Base-by-base conservation (phyloP, 768 basidiomycete genomes). In the Leccinum rimulosum region DNA sequence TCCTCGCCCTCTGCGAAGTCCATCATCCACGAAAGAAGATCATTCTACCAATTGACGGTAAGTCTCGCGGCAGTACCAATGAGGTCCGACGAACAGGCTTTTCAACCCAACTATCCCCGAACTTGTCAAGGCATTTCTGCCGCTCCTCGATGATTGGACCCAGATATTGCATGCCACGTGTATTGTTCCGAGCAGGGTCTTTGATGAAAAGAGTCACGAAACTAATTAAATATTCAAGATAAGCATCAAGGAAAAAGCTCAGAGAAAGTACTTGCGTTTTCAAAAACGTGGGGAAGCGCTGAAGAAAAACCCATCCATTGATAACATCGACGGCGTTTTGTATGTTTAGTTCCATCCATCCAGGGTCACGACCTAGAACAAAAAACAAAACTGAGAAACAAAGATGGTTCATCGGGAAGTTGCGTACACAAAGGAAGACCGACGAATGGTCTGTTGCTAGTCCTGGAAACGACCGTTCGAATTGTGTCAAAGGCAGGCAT, bases 61-160 rank as follows among this genome's bases (percentile, higher is more conserved):
- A 4, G 17, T 1, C 22, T 12, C 48, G 9, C 0, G 5, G n/a
- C 45, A 30, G 38, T 9, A 40, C 12, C 6, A 19, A 35, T 47
- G 22, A 22, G 14, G 11, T 3, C 38, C 17, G 27, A 51, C 50
- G 3, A 22, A 51, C 50, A 12, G 50, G 50, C 19, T 33, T 28
- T 10, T n/a, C 50, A n/a, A 6, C 50, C 50, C 50, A 51, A 4
- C 19, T 28, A 17, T 12, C 19, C 19, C 50, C 50, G 12, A 19
- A 35, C 30, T 51, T 31, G 0, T 51, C n/a, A 12, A 51, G 17
- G 19, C 8, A 27, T 22, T 19, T 31, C n/a, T 28, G 30, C 50
- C 49, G 50, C 2, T 52, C 59, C 22, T 60, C 43, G 10, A 60
- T 57, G 2, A 57, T 57, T 11, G 59, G 50, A 25, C 33, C 50